These are phyloP conservation scores for Poteriospumella lacustris DNA, from an alignment of 108 stramenopile genomes.

Conservation along the genomic window DNA sequence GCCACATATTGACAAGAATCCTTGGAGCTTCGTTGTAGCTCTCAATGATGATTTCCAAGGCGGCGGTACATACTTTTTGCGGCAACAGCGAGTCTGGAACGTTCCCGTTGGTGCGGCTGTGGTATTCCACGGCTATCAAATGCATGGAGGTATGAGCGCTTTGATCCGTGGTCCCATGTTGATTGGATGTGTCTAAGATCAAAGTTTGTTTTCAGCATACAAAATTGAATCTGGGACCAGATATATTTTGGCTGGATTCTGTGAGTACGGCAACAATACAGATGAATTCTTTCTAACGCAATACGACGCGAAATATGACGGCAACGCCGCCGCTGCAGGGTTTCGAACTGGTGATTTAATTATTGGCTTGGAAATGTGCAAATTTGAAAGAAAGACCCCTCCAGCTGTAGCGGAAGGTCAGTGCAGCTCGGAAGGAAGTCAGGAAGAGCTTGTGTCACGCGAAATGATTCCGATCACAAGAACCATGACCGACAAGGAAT, in stretches of 20 bases:
- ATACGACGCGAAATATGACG: background rate
- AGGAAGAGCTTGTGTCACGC: background rate
- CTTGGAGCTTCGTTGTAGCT: constrained; percentile 1
- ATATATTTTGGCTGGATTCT: constrained; percentile 16
- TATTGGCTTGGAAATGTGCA: background rate
- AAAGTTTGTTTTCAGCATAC: background rate
- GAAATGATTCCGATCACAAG: background rate
- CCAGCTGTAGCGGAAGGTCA: background rate
- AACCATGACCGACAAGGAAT: background rate
- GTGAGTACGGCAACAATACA: background rate
- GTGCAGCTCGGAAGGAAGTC: background rate
- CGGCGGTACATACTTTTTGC: background rate
- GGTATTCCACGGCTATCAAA: background rate
- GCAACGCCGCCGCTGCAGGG: background rate
- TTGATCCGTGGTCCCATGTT: background rate
- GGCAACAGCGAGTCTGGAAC: background rate
- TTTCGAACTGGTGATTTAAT: constrained; percentile 16
- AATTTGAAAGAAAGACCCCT: background rate
- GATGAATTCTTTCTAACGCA: background rate
- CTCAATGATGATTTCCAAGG: constrained; percentile 8
- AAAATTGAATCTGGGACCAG: background rate
- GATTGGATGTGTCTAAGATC: background rate
- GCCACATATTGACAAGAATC: background rate
- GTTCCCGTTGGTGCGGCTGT: background rate
- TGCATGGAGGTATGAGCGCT: background rate